Percentiles rank a stretch among this genome's conserved stretches.
Conservation (phyloP, 306 rosid species). For the Dryas alaskensis region DNA sequence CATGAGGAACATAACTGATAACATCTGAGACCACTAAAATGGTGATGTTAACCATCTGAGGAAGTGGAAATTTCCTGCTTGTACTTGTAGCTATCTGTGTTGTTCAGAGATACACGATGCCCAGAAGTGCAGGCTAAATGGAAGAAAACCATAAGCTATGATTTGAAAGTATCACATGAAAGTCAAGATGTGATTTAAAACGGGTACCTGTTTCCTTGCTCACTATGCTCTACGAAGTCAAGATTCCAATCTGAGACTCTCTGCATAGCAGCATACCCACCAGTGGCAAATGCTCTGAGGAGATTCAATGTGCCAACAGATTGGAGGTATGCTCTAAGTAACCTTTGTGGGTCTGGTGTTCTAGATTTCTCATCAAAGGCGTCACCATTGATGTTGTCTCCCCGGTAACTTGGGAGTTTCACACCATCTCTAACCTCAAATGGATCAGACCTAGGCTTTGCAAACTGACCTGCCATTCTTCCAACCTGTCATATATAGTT, state of each 20-base stretch:
- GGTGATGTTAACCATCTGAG: neutral
- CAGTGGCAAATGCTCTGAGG: slow-evolving; percentile 46
- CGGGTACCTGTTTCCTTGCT: slow-evolving; percentile 38
- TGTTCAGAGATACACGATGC: neutral
- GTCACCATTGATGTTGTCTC: slow-evolving; percentile 43
- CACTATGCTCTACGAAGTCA: slow-evolving; percentile 38
- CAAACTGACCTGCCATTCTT: slow-evolving; percentile 49
- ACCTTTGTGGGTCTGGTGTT: slow-evolving; percentile 41
- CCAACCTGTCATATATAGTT: slow-evolving; percentile 27
- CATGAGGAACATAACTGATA: neutral
- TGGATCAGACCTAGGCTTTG: slow-evolving; percentile 40
- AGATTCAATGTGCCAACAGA: slow-evolving; percentile 45
- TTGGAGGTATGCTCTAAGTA: slow-evolving; percentile 47
- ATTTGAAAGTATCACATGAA: neutral
- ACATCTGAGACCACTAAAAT: neutral
- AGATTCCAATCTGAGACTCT: slow-evolving; percentile 49
- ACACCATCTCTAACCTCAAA: slow-evolving; percentile 42
- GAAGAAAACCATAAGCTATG: neutral
- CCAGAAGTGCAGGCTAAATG: neutral
- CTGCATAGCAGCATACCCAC: slow-evolving; percentile 47
- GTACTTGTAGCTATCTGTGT: neutral
- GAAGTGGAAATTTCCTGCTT: neutral
- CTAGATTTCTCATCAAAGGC: slow-evolving; percentile 38
- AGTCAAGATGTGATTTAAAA: neutral
- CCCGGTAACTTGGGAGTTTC: slow-evolving; percentile 39